These are phyloP conservation scores for Fusarium lyarnte DNA, from an alignment of 2,329 filamentous ascomycete genomes.

Conservation along the genomic window DNA sequence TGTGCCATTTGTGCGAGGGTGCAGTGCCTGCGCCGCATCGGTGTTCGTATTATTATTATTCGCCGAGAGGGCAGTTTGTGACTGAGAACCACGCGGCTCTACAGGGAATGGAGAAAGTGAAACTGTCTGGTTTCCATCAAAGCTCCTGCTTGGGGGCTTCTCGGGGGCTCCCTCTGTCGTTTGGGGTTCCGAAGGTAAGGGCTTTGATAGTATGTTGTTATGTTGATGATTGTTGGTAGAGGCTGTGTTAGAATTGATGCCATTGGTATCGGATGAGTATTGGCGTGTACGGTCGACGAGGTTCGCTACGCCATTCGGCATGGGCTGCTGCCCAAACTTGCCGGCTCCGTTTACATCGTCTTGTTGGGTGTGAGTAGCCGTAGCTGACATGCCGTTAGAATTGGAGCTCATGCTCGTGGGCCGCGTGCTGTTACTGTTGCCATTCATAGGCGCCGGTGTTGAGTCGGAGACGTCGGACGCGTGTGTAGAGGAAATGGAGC, in stretches of 20 bases:
- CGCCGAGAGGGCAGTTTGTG: constrained; percentile 26
- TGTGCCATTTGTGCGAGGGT: constrained; percentile 45
- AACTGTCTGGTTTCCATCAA: constrained; percentile 17
- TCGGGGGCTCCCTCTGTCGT: constrained; percentile 19
- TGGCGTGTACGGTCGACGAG: constrained; percentile 46
- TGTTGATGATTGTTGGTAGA: constrained; percentile 24
- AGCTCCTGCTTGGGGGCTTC: constrained; percentile 28
- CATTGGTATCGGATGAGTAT: constrained; percentile 33
- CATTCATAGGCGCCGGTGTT: constrained; percentile 55
- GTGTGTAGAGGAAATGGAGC: constrained; percentile 62
- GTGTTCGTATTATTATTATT: constrained; percentile 38
- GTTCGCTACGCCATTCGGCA: constrained; percentile 42
- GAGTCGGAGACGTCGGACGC: constrained; percentile 62
- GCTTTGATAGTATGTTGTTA: constrained; percentile 32
- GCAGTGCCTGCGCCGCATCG: constrained; percentile 42
- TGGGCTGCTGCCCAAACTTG: constrained; percentile 34
- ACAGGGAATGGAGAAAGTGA: constrained; percentile 17
- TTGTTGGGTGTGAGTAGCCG: constrained; percentile 46
- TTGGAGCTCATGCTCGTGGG: constrained; percentile 68
- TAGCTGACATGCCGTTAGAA: constrained; percentile 63
- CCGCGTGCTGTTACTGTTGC: constrained; percentile 51
- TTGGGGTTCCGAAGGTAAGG: constrained; percentile 36
- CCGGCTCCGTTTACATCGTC: constrained; percentile 33
- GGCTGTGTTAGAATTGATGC: constrained; percentile 13
- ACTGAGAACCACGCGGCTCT: constrained; percentile 30